Conservation (phyloP, 345 rosid species). For the Populus alba region DNA sequence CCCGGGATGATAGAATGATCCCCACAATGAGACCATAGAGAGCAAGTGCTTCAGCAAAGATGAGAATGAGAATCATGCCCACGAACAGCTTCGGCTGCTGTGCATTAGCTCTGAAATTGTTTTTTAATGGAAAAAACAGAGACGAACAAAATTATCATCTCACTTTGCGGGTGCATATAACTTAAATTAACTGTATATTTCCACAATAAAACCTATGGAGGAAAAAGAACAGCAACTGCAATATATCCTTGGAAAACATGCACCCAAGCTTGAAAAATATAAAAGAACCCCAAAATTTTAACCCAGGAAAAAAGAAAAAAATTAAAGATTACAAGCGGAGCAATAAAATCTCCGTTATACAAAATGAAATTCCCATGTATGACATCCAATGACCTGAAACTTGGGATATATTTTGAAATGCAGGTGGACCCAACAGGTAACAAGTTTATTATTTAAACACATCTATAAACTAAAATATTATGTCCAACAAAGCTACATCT, state of each 20-base stretch:
- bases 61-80: slow-evolving; percentile 28
- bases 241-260: too few species aligned
- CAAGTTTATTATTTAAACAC: not conserved
- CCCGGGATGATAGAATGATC: slow-evolving; percentile 27
- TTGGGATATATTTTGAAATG: not conserved
- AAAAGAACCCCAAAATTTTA: too few species aligned
- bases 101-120: slow-evolving; percentile 22
- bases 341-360: not conserved
- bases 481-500: not conserved
- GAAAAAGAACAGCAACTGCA: too few species aligned
- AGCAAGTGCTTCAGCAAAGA: slow-evolving; percentile 29
- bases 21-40: slow-evolving; percentile 27
- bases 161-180: too few species aligned
- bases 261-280: too few species aligned
- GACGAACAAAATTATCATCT: too few species aligned
- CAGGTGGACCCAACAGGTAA: not conserved
- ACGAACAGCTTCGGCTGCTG: slow-evolving; percentile 30
- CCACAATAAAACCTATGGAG: too few species aligned
- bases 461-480: not conserved
- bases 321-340: not conserved
- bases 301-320: too few species aligned
- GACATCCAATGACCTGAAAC: not conserved
- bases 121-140: too few species aligned
- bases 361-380: not conserved
- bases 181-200: too few species aligned